Conservation (phyloP, 208 protist genomes). For the Trypanosoma melophagium region DNA sequence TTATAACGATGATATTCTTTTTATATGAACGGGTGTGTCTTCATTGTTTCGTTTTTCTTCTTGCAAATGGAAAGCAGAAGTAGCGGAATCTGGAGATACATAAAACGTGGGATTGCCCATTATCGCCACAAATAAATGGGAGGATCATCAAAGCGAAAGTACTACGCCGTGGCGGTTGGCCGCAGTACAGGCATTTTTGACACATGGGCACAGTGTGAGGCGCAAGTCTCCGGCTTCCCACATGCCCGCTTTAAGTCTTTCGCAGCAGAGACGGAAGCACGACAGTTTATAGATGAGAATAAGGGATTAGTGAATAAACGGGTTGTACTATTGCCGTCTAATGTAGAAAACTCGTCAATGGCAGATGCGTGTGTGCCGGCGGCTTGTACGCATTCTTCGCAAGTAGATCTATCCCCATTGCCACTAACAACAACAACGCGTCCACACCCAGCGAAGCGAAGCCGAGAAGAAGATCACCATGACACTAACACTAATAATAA, state of each 20-base stretch:
- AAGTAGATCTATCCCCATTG: no score
- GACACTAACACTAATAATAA: no score
- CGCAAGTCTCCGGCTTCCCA: constrained; percentile 64
- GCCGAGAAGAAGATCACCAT: no score
- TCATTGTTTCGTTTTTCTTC: no score
- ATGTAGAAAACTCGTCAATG: neutral
- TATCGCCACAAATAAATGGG: no score
- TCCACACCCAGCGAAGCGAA: no score
- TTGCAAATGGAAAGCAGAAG: no score
- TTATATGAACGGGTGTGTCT: no score
- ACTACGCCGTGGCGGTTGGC: constrained; percentile 82
- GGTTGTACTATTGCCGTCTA: neutral
- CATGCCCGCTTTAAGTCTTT: constrained; percentile 79
- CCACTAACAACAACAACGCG: no score
- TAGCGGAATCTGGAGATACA: no score
- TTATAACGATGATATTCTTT: no score
- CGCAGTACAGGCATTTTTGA: constrained; percentile 62
- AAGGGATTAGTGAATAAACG: neutral
- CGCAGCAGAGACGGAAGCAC: constrained; percentile 50
- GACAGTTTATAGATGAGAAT: constrained; percentile 34
- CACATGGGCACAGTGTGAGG: constrained; percentile 72
- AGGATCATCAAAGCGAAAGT: constrained; percentile 27
- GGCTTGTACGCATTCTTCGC: neutral
- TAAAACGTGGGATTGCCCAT: no score
- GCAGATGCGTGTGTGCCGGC: neutral